These are phyloP conservation scores for Geotrichum cucujoidarum DNA, from an alignment of 1,139 yeast genomes.

Conservation along the genomic window DNA sequence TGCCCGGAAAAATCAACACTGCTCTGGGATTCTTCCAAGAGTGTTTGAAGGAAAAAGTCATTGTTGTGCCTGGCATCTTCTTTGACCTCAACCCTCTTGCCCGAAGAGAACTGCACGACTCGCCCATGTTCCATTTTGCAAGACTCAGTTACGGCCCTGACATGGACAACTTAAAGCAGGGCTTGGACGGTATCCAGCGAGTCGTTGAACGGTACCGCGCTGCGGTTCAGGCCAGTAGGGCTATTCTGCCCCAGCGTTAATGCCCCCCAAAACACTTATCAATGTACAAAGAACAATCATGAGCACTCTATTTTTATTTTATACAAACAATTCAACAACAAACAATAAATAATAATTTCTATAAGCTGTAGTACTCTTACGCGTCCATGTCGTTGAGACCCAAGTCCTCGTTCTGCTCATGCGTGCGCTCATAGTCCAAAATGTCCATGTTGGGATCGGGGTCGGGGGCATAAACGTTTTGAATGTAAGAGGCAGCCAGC, in stretches of 20 bases:
- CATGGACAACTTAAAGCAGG: conserved; percentile 47
- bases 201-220: conserved; percentile 41
- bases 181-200: conserved; percentile 66
- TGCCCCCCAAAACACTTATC: too few species aligned
- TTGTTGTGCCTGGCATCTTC: conserved; percentile 64
- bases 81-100: conserved; percentile 62
- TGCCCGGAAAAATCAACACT: conserved; percentile 56
- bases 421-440: conserved; percentile 85
- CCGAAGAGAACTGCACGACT: conserved; percentile 55
- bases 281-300: too few species aligned
- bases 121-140: conserved; percentile 60
- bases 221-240: conserved; percentile 16
- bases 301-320: too few species aligned
- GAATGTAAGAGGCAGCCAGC: conserved; percentile 88
- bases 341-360: too few species aligned
- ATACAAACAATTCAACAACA: too few species aligned
- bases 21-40: conserved; percentile 67
- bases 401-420: conserved; percentile 80
- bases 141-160: conserved; percentile 65
- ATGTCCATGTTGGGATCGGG: conserved; percentile 90
- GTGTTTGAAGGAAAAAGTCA: conserved; percentile 58
- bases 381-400: conserved; percentile 80
- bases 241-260: conserved; percentile 20
- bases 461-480: conserved; percentile 97
- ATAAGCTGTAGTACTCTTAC: too few species aligned